Percentiles rank a stretch among this genome's conserved stretches.
These are phyloP conservation scores for Bryum argenteum DNA, from an alignment of 225 moss, liverwort and hornwort genomes.

Conservation along the genomic window DNA sequence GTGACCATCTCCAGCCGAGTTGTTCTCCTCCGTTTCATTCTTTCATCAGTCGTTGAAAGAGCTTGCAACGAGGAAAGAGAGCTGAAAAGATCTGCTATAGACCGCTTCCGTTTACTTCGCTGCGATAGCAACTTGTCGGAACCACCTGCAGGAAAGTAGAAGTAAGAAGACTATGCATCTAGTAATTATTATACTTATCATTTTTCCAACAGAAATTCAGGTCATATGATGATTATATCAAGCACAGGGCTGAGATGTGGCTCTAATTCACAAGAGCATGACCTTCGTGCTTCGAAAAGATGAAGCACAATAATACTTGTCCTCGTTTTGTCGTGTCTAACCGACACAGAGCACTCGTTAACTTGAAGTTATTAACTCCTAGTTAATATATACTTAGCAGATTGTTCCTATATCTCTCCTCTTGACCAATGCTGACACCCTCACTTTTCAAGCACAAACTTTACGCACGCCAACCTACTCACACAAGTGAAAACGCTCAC, in stretches of 20 bases:
- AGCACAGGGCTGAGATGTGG: neutral
- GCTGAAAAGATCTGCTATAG: constrained; percentile 60
- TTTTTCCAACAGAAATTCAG: neutral
- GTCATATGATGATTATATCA: neutral
- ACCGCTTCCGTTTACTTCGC: constrained; percentile 68
- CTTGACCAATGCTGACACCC: constrained; percentile 2
- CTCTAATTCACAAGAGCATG: neutral
- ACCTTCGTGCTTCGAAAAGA: constrained; percentile 3
- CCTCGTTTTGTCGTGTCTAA: constrained; percentile 3
- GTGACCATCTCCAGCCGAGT: constrained; percentile 58
- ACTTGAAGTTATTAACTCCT: too few relatives aligned
- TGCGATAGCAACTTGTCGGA: constrained; percentile 48
- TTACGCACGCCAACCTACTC: constrained; percentile 11
- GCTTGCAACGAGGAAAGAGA: constrained; percentile 75
- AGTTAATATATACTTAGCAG: constrained; percentile 1
- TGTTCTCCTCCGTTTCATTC: constrained; percentile 61
- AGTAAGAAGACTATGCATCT: constrained; percentile 2
- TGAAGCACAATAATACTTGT: constrained; percentile 8
- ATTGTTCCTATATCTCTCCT: constrained; percentile 5
- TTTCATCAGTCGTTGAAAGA: constrained; percentile 46
- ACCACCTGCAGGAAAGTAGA: constrained; percentile 41
- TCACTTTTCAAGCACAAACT: constrained; percentile 12
- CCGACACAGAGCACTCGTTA: neutral
- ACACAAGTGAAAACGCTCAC: constrained; percentile 13
- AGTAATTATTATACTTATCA: constrained; percentile 2